Evolutionary conservation across 2,329 filamentous ascomycete genomes (phyloP).

Genomic region (Xylariales sp.): DNA sequence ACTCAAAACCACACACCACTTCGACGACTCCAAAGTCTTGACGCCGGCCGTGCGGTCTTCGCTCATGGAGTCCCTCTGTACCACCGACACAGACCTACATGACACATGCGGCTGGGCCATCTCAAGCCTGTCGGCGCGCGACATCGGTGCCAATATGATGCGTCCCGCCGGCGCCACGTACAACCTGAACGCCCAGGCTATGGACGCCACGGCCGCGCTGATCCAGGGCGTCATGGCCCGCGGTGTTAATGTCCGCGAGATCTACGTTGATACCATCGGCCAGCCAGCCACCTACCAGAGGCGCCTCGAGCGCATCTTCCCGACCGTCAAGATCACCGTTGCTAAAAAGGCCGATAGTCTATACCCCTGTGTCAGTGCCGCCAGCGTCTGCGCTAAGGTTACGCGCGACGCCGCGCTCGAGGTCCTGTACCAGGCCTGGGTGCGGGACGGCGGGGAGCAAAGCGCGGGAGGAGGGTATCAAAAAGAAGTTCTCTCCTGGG

Average conservation of each 20-base stretch:
- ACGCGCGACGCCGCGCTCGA: slow-evolving; percentile 92
- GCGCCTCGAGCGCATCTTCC: slow-evolving; percentile 86
- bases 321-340: slow-evolving; percentile 78
- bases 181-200: slow-evolving; percentile 95
- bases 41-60: slow-evolving; percentile 80
- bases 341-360: slow-evolving; percentile 93
- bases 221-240: slow-evolving; percentile 80
- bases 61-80: slow-evolving; percentile 78
- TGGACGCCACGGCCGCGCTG: slow-evolving; percentile 88
- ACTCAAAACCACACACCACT: slow-evolving; percentile 82
- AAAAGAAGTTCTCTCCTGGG: slow-evolving; percentile 72
- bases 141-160: slow-evolving; percentile 85
- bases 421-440: slow-evolving; percentile 72
- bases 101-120: slow-evolving; percentile 81
- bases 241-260: slow-evolving; percentile 85
- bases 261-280: slow-evolving; percentile 96
- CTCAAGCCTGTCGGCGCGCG: slow-evolving; percentile 81
- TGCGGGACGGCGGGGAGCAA: slow-evolving; percentile 43
- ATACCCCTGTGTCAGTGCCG: slow-evolving; percentile 92
- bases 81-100: slow-evolving; percentile 62
- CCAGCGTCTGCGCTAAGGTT: slow-evolving; percentile 95
- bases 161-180: slow-evolving; percentile 68
- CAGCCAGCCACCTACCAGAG: slow-evolving; percentile 85
- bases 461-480: slow-evolving; percentile 41
- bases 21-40: slow-evolving; percentile 95